Evolutionary conservation across 768 basidiomycete species (phyloP), one percentile per base, ranked within the genome.

Genomic region (Botryobasidium botryosum): DNA sequence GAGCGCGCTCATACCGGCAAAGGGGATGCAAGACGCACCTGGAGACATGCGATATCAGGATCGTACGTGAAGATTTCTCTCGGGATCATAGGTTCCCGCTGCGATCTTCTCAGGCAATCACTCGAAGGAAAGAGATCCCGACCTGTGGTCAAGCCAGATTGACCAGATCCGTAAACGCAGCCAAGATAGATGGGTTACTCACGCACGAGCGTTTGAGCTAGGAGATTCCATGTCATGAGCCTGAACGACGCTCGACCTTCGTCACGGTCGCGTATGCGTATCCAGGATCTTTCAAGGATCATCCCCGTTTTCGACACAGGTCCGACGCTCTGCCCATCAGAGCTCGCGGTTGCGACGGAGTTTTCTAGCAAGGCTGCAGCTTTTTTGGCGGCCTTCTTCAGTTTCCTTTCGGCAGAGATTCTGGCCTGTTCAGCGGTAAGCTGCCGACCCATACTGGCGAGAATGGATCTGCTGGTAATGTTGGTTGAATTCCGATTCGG

Each of bases 11-110:
- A 39, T 39, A 12, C 12, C 37, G 12, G 37, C 12, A 23, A 15
- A 15, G 21, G 15, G 12, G 21, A 39, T 23, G 18, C 24, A 46
- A 20, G 24, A 55, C 62, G 49, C 57, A 80, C 88, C 68, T 94
- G 90, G 35, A 94, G 68, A 57, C 88, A 92, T 35, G 88, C 60
- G 21, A 94, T 71, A 59, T 91, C 84, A 2, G 82, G 75, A n/a
- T 70, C 55, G 46, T 80, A 72, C 2, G 70, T 68, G 13, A 72
- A 59, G n/a, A 92, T 67, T 59, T 94, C 91, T 40, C 67, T 64
- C 47, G 75, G 69, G 12, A 87, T 63, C 80, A 90, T 81, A 13
- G 73, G 70, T 52, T 75, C 74, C 50, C 90, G 68, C 56, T 80
- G 75, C 18, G 55, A 57, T 38, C 75, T 79, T 59, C 83, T 86